Base-by-base conservation (phyloP, 2,329 filamentous ascomycete genomes). In the Hymenoscyphus fructigenus region DNA sequence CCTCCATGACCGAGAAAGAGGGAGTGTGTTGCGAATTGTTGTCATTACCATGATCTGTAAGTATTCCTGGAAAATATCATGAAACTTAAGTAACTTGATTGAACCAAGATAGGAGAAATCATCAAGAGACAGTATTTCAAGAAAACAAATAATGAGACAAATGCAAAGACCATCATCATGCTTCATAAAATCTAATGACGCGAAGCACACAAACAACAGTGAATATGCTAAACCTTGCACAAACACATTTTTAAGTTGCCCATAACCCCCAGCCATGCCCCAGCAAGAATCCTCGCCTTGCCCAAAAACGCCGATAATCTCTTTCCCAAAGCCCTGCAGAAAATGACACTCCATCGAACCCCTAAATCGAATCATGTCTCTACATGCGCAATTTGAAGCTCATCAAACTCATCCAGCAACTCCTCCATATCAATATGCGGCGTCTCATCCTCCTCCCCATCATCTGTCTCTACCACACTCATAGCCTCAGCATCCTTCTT, bases 381-480 rank as follows among this genome's bases (percentile, higher is more conserved):
- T 32, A 66, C 63, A 70, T 75, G 73, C 26, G 73, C 53, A 62
- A 96, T 88, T 57, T 85, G 88, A 76, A 97, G 85, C 74, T 97
- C 93, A 75, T 96, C 93, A 82, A 97, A 93, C 77, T 97, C 93
- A 76, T 97, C 93, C 74, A 97, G 82, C 75, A 97, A 78, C 77
- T 93, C 91, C 23, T 94, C 85, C 87, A 94, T 88, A 75, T 88
- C 83, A 70, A 95, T 89, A 73, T 85, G 83, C 3, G 91, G 91
- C 60, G 83, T 84, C 53, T 88, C 88, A 53, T 90, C 89, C 15
- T 84, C 85, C 17, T 84, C 85, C 29, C 84, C 84, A 17, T 82
- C 85, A 9, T 81, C 84, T 75, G 79, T 90, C 80, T 82, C 84
- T 74, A 85, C 88, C 60, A 89, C 81, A 73, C 87, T 90, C 85